Conservation (phyloP, 2,329 filamentous ascomycete species). For the Colletotrichum magnum region DNA sequence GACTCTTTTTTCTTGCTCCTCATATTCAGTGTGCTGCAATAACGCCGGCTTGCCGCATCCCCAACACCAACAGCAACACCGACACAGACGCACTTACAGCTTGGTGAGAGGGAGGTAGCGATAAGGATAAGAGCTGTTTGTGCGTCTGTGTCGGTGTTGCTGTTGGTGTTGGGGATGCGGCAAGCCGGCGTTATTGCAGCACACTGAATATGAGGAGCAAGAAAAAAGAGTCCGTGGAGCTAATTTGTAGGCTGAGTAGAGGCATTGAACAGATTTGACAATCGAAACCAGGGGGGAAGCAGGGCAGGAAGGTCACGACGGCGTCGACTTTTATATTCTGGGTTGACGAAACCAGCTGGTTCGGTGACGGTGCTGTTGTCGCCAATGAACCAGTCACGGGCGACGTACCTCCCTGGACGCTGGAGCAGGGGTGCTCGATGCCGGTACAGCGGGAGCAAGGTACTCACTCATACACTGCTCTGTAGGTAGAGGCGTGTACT, state of each 20-base stretch:
- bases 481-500: conserved; percentile 20
- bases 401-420: conserved; percentile 30
- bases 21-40: no score
- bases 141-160: neutral
- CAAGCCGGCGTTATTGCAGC: conserved; percentile 31
- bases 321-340: conserved; percentile 39
- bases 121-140: conserved; percentile 22
- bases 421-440: conserved; percentile 38
- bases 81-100: conserved; percentile 41
- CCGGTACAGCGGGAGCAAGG: conserved; percentile 24
- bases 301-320: conserved; percentile 26
- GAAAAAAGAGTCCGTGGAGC: conserved; percentile 4
- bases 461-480: no score
- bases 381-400: conserved; percentile 39
- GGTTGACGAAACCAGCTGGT: conserved; percentile 39
- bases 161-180: conserved; percentile 2
- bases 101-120: conserved; percentile 2
- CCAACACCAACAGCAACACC: no score
- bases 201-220: conserved; percentile 22
- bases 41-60: no score
- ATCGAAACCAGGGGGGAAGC: neutral
- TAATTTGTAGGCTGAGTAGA: conserved; percentile 28
- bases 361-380: conserved; percentile 36
- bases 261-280: conserved; percentile 37
- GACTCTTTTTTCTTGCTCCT: no score